phyloP scores from a whole-genome alignment of 108 stramenopile genomes.

The Nitzschia sp. region DNA sequence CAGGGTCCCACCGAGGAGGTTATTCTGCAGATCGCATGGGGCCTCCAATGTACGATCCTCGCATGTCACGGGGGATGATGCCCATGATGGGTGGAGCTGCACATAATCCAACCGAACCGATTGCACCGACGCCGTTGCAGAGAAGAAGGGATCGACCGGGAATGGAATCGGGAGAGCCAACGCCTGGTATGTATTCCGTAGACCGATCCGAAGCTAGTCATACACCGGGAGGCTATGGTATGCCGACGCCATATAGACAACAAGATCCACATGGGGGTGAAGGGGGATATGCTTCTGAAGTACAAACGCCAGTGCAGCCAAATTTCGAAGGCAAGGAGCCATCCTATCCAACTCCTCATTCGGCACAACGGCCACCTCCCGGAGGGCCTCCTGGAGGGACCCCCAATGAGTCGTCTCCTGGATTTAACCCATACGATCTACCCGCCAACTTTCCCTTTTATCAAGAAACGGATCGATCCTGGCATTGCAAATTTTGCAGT shows the following conservation, averaged over 20 bases:
- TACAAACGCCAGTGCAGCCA: constrained; percentile 10
- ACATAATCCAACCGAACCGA: neutral
- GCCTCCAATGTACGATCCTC: constrained; percentile 19
- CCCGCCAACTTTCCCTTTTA: constrained; percentile 47
- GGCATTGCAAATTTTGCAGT: constrained; percentile 56
- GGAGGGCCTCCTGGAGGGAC: constrained; percentile 1
- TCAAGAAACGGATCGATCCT: constrained; percentile 40
- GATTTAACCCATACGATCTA: constrained; percentile 14
- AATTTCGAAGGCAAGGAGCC: constrained; percentile 23
- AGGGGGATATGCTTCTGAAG: constrained; percentile 1
- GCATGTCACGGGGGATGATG: constrained; percentile 2
- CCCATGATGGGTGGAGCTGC: constrained; percentile 18
- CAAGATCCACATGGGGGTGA: constrained; percentile 10
- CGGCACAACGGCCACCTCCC: neutral
- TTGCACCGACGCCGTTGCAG: constrained; percentile 27
- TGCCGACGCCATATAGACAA: constrained; percentile 8
- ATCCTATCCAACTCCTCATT: neutral
- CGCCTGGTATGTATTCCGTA: constrained; percentile 8
- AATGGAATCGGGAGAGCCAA: neutral
- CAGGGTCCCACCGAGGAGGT: constrained; percentile 7
- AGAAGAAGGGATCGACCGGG: constrained; percentile 18
- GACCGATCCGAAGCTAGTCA: constrained; percentile 13
- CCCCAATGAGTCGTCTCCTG: constrained; percentile 1
- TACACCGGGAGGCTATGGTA: neutral
- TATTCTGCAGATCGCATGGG: constrained; percentile 24